Base-by-base conservation (phyloP, 768 basidiomycete species). In the Rhizopogon vinicolor region DNA sequence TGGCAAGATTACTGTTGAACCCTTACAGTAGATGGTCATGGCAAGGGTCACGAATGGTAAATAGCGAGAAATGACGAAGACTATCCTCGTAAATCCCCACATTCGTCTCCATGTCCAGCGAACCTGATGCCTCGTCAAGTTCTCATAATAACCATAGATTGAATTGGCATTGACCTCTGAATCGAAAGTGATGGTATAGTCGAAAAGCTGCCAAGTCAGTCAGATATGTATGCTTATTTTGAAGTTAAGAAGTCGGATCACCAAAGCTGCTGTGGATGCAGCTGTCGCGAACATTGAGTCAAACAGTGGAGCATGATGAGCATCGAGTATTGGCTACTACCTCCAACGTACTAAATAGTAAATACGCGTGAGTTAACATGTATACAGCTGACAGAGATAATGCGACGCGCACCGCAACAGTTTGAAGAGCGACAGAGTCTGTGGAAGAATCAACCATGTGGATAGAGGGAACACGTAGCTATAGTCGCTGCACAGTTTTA, bases 61-160 rank as follows among this genome's bases (percentile, higher is more conserved):
- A 57, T 65, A 66, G 18, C 64, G 65, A 33, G 42, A 60, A n/a
- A 45, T 19, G 14, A 51, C 14, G 51, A 66, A 65, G 18, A 59
- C 58, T 5, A 66, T 49, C 53, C 64, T 53, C 52, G 44, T 44
- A 3, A 51, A 41, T 18, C 58, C 58, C 64, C 62, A 65, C 41
- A 18, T 55, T 16, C 58, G 56, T 37, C 58, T 45, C 39, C 54
- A 55, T 28, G 66, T 12, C 62, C 58, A 64, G 33, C 54, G 44
- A 13, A 60, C 55, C 64, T 65, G 31, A n/a, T 5, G 10, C 29
- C n/a, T 12, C 8, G 14, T 44, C 16, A 49, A 14, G 7, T 9
- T n/a, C 18, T 2, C 13, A 31, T 10, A 8, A n/a, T 25, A 13
- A 13, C 14, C 9, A 31, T 18, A 9, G 9, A 33, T 33, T 19